Conservation (phyloP, 164 flowering plant species). For the Nymphaea colorata region DNA sequence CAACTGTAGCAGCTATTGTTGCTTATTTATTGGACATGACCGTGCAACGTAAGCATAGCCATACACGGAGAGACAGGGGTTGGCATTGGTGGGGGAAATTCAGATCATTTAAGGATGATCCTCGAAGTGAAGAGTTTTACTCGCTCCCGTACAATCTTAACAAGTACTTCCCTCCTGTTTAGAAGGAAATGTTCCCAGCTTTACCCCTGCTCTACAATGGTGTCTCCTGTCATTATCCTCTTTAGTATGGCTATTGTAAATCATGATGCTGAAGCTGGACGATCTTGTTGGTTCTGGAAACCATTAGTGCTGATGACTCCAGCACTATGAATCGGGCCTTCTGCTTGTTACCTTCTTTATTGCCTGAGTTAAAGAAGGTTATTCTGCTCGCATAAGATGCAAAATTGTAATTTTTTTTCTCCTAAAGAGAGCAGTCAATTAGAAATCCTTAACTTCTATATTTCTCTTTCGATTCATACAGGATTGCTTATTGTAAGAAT, state of each 20-base stretch:
- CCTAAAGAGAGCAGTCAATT: too few relatives aligned
- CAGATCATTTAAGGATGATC: constrained; percentile 38
- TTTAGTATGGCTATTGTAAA: background rate
- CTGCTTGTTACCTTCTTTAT: background rate
- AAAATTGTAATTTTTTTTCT: too few relatives aligned
- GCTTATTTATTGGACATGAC: constrained; percentile 65
- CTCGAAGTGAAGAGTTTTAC: constrained; percentile 78
- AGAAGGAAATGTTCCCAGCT: background rate
- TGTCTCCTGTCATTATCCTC: background rate
- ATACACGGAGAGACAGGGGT: constrained; percentile 59
- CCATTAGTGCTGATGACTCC: background rate
- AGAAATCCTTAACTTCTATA: too few relatives aligned
- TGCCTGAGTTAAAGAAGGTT: too few relatives aligned
- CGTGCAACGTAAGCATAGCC: constrained; percentile 27
- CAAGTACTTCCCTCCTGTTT: constrained; percentile 74
- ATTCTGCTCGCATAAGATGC: too few relatives aligned
- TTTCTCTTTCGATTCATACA: too few relatives aligned
- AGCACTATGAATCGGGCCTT: background rate
- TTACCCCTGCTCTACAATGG: background rate
- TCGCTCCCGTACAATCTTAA: constrained; percentile 67
- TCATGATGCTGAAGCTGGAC: background rate
- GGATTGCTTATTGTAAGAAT: too few relatives aligned
- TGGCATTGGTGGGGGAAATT: constrained; percentile 90
- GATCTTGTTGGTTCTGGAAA: background rate
- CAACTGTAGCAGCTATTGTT: constrained; percentile 53